Conservation (phyloP, 2,329 filamentous ascomycete species). For the Fusarium sublunatum region DNA sequence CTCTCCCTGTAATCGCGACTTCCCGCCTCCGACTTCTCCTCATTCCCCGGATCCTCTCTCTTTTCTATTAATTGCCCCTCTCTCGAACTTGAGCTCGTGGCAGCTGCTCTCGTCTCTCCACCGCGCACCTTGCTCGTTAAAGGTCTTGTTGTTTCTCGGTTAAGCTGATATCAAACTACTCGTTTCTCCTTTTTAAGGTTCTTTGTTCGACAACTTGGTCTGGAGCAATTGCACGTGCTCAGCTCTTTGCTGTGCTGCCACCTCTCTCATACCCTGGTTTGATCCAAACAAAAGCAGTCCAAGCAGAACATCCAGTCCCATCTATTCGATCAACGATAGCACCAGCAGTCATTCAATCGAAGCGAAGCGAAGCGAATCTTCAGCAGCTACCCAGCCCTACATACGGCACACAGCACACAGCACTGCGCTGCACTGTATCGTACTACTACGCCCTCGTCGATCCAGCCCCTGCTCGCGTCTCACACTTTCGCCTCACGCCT, state of each 20-base stretch:
- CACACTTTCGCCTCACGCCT: not conserved
- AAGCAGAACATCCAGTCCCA: constrained; percentile 23
- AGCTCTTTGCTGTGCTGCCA: constrained; percentile 11
- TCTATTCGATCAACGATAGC: constrained; percentile 28
- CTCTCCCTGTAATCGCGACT: constrained; percentile 23
- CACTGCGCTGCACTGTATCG: constrained; percentile 12
- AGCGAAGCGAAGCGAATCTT: constrained; percentile 29
- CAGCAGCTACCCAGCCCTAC: constrained; percentile 22
- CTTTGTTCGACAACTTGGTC: constrained; percentile 26
- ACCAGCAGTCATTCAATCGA: constrained; percentile 27
- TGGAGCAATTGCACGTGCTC: constrained; percentile 36
- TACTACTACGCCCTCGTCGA: constrained; percentile 27
- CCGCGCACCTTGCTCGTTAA: constrained; percentile 14
- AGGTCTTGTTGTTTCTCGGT: constrained; percentile 2
- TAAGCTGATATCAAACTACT: constrained; percentile 11
- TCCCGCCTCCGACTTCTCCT: constrained; percentile 19
- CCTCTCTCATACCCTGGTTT: constrained; percentile 19
- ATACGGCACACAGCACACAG: constrained; percentile 6
- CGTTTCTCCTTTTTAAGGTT: constrained; percentile 1
- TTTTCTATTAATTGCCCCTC: constrained; percentile 33
- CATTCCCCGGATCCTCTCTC: constrained; percentile 2
- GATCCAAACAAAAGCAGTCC: constrained; percentile 26
- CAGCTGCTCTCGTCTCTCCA: constrained; percentile 5
- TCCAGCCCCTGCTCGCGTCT: constrained; percentile 22
- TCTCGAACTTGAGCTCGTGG: constrained; percentile 15